Conservation (phyloP, 2,329 filamentous ascomycete genomes). For the Pestalotiopsis sp. region DNA sequence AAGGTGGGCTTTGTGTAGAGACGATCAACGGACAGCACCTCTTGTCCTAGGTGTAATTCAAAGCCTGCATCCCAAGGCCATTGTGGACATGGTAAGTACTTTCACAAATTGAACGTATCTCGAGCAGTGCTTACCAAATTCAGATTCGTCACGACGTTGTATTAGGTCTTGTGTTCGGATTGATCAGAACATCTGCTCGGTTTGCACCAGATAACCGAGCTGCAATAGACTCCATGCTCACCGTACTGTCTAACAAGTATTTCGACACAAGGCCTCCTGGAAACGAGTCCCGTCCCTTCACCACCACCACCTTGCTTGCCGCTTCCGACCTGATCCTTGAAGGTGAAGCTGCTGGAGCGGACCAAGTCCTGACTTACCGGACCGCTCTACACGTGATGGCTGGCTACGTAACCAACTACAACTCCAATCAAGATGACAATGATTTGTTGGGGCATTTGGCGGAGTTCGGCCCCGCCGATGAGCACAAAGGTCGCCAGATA, state of each 20-base stretch:
- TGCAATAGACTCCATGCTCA: constrained; percentile 28
- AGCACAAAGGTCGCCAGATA: constrained; percentile 26
- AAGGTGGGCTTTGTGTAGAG: not conserved
- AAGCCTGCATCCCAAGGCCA: constrained; percentile 28
- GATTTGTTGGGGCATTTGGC: constrained; percentile 24
- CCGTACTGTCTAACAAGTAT: constrained; percentile 29
- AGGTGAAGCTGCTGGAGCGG: not conserved
- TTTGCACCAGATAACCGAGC: constrained; percentile 21
- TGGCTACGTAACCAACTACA: constrained; percentile 32
- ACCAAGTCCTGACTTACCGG: constrained; percentile 2
- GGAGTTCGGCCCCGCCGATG: constrained; percentile 17
- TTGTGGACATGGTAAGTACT: constrained; percentile 25
- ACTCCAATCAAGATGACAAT: constrained; percentile 18
- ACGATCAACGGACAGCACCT: constrained; percentile 27
- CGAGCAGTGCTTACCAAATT: not conserved
- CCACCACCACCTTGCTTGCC: too few species aligned
- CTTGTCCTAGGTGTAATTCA: constrained; percentile 32
- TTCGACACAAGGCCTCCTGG: not conserved
- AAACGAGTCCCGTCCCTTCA: too few species aligned
- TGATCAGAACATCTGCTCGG: not conserved
- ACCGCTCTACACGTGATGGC: constrained; percentile 33
- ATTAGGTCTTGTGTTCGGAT: constrained; percentile 18
- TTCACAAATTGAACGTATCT: not conserved
- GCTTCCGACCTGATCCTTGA: not conserved
- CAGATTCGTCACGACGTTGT: constrained; percentile 24